phyloP scores from a whole-genome alignment of 1,284 basidiomycete species.

The Leucoagaricus sp. region DNA sequence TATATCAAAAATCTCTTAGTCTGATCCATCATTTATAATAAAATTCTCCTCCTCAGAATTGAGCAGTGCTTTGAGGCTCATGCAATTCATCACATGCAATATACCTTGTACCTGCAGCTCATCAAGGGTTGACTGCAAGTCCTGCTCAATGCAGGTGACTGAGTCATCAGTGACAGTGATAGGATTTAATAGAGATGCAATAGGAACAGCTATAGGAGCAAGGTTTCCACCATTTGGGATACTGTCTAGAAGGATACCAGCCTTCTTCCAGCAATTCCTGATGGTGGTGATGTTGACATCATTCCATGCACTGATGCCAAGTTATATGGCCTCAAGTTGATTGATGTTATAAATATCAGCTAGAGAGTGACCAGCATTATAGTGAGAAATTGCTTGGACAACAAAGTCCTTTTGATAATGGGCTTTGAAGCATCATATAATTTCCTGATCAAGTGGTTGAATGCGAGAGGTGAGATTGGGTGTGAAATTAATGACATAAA shows the following conservation, averaged over 20 bases:
- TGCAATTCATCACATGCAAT: no score
- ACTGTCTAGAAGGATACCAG: constrained; percentile 21
- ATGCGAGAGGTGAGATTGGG: constrained; percentile 12
- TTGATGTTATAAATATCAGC: constrained; percentile 18
- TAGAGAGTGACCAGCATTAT: constrained; percentile 23
- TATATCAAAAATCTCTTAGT: no score
- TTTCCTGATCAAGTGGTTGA: constrained; percentile 24
- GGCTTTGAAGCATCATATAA: constrained; percentile 31
- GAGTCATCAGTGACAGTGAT: no score
- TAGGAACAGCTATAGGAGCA: no score
- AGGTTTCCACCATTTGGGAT: not conserved
- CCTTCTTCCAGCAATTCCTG: constrained; percentile 23
- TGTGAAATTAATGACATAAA: constrained; percentile 13
- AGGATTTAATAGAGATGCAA: no score
- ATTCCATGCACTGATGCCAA: constrained; percentile 22
- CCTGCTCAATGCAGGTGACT: no score
- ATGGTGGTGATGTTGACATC: constrained; percentile 22
- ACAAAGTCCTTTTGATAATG: constrained; percentile 25
- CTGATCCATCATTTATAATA: no score
- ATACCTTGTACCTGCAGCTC: no score
- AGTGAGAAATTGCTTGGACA: constrained; percentile 23
- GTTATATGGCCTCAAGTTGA: constrained; percentile 32
- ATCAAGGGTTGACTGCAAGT: no score
- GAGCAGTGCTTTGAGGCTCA: no score
- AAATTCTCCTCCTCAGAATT: no score